phyloP scores from a whole-genome alignment of 495 filamentous ascomycete genomes.

The Hypoxylon intermedium region DNA sequence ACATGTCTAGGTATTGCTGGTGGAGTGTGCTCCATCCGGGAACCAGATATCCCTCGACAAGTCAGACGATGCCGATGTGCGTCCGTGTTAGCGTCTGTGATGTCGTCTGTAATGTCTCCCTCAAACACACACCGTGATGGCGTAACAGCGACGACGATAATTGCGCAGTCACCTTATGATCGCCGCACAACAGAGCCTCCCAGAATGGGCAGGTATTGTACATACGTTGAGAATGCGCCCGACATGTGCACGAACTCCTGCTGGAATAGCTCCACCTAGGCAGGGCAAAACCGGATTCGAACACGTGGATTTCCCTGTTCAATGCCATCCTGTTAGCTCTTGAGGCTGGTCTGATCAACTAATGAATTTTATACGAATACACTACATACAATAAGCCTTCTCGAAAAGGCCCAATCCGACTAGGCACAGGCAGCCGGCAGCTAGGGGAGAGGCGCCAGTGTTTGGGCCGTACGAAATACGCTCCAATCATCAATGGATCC shows the following conservation, averaged over 20 bases:
- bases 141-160: constrained; percentile 3
- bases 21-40: too few species aligned
- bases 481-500: constrained; percentile 21
- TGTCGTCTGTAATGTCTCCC: not conserved
- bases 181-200: constrained; percentile 10
- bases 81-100: too few species aligned
- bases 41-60: too few species aligned
- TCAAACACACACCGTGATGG: not conserved
- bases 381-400: too few species aligned
- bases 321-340: not conserved
- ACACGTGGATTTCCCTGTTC: constrained; percentile 16
- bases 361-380: too few species aligned
- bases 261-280: constrained; percentile 6
- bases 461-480: constrained; percentile 21
- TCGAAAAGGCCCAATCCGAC: constrained; percentile 13
- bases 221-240: constrained; percentile 6
- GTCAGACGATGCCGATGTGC: too few species aligned
- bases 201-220: constrained; percentile 13
- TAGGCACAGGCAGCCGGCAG: not conserved
- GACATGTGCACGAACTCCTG: constrained; percentile 9
- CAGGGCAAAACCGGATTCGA: constrained; percentile 6
- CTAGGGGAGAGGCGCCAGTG: constrained; percentile 15
- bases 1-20: too few species aligned
- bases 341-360: constrained; percentile 17
- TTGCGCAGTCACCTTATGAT: constrained; percentile 6